These are phyloP conservation scores for Boletus semigastroideus DNA, from an alignment of 1,284 basidiomycete genomes.

Conservation along the genomic window DNA sequence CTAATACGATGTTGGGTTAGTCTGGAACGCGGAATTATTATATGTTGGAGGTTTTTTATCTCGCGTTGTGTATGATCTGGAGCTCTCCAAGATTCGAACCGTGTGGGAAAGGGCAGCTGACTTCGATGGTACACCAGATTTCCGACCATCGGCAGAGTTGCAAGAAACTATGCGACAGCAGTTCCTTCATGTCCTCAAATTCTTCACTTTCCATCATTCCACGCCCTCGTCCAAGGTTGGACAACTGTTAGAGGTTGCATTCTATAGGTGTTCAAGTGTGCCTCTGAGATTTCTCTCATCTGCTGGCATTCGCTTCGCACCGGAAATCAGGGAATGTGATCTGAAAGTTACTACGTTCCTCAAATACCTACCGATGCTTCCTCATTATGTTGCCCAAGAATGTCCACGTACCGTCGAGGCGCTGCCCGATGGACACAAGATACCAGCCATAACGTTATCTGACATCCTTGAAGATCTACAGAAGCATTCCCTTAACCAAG, in stretches of 20 bases:
- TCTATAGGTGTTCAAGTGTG: slow-evolving; percentile 62
- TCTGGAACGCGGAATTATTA: slow-evolving; percentile 77
- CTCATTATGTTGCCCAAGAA: slow-evolving; percentile 55
- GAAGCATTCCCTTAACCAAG: slow-evolving; percentile 53
- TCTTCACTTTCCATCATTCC: slow-evolving; percentile 83
- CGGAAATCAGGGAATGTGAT: slow-evolving; percentile 70
- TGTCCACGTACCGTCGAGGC: slow-evolving; percentile 63
- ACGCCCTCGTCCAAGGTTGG: slow-evolving; percentile 84
- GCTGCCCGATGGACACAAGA: slow-evolving; percentile 62
- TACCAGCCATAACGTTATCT: slow-evolving; percentile 70
- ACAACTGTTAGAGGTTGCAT: slow-evolving; percentile 68
- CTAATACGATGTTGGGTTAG: slow-evolving; percentile 22
- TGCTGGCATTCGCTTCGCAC: slow-evolving; percentile 66
- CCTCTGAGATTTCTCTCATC: slow-evolving; percentile 79
- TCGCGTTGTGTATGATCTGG: slow-evolving; percentile 83
- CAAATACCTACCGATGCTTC: slow-evolving; percentile 75
- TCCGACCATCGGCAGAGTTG: slow-evolving; percentile 37
- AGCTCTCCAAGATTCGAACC: slow-evolving; percentile 58
- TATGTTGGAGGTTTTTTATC: slow-evolving; percentile 80
- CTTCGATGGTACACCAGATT: slow-evolving; percentile 5
- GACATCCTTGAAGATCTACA: slow-evolving; percentile 83
- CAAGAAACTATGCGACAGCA: slow-evolving; percentile 49
- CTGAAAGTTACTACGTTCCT: slow-evolving; percentile 71
- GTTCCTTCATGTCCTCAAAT: slow-evolving; percentile 81
- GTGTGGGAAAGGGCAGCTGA: slow-evolving; percentile 47